Evolutionary conservation across 2,329 filamentous ascomycete genomes (phyloP).

Genomic region (Rutstroemia sp.): DNA sequence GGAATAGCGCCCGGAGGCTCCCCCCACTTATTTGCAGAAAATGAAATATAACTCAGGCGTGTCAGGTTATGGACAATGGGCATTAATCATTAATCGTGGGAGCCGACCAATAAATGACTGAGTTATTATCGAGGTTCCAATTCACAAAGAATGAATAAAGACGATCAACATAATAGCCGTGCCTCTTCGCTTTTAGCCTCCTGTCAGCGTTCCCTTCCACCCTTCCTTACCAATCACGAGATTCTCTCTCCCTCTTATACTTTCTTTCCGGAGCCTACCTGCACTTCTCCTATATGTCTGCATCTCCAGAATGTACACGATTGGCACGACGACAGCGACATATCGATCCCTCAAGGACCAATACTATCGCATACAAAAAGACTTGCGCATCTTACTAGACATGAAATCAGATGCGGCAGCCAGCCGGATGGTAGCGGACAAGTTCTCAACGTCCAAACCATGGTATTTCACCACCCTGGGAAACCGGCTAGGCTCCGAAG

Average conservation of each 20-base stretch:
- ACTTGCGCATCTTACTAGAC: background rate
- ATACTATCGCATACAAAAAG: background rate
- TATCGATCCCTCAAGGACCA: background rate
- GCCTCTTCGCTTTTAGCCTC: background rate
- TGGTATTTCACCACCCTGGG: constrained; percentile 2
- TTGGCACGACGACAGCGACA: background rate
- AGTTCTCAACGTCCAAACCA: constrained; percentile 3
- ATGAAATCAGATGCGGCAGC: background rate
- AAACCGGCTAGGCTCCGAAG: background rate
- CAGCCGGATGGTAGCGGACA: background rate
- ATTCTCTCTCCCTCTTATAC: background rate
- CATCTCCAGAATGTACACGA: too few species aligned
- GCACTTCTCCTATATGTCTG: too few species aligned
- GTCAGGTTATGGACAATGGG: too few species aligned
- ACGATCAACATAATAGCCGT: too few species aligned
- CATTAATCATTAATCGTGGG: too few species aligned
- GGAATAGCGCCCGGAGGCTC: too few species aligned
- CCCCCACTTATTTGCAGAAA: too few species aligned
- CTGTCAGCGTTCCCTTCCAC: background rate
- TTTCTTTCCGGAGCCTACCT: background rate
- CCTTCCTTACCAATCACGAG: background rate
- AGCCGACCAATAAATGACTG: too few species aligned
- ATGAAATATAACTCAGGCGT: too few species aligned
- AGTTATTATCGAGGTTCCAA: background rate
- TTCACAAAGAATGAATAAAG: too few species aligned